Evolutionary conservation across 2,329 filamentous ascomycete species (phyloP).

Genomic region (Apiospora saccharicola): DNA sequence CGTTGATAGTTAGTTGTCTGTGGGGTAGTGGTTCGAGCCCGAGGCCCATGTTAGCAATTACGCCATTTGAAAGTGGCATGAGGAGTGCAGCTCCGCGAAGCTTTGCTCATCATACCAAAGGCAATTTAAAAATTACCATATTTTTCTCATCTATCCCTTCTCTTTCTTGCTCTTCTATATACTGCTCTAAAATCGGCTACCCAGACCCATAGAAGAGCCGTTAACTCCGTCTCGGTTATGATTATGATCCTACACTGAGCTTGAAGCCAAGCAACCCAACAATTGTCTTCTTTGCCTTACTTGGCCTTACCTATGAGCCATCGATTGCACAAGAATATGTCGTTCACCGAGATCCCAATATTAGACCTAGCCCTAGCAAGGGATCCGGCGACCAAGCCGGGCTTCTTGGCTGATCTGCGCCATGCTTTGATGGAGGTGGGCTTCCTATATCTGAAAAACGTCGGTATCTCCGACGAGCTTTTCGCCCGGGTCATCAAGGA

Average conservation of each 20-base stretch:
- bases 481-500: constrained; percentile 71
- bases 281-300: not conserved
- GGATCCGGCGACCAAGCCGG: constrained; percentile 70
- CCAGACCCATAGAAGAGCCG: not conserved
- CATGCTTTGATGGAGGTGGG: constrained; percentile 85
- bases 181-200: not conserved
- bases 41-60: constrained; percentile 19
- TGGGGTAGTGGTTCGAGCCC: constrained; percentile 13
- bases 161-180: not conserved
- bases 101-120: not conserved
- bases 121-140: not conserved
- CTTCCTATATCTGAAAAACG: constrained; percentile 85
- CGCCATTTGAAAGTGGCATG: constrained; percentile 21
- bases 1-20: constrained; percentile 22
- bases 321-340: constrained; percentile 49
- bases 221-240: too few relatives aligned
- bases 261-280: not conserved
- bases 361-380: constrained; percentile 75
- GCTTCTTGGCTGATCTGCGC: constrained; percentile 74
- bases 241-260: not conserved
- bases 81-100: constrained; percentile 15
- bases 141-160: not conserved
- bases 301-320: not conserved
- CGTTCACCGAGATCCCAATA: constrained; percentile 79
- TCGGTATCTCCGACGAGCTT: constrained; percentile 72